phyloP scores from a whole-genome alignment of 2,329 filamentous ascomycete species.

The Sarocladiaceae sp. region DNA sequence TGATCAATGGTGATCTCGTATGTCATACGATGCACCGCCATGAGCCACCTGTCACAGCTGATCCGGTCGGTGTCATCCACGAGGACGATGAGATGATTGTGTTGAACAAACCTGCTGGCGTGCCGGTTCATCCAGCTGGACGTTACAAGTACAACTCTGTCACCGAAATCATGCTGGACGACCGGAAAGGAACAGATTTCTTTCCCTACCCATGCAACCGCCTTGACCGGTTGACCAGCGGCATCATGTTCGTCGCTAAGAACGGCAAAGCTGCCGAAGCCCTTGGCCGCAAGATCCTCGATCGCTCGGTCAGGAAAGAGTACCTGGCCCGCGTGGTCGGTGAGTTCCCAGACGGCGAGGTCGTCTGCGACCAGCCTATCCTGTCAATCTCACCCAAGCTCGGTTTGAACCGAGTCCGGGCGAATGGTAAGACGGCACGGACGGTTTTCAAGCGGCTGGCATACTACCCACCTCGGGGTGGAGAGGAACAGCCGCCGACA shows the following conservation, averaged over 20 bases:
- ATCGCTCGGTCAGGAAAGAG: constrained; percentile 85
- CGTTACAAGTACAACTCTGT: constrained; percentile 95
- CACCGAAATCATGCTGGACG: constrained; percentile 85
- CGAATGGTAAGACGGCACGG: constrained; percentile 82
- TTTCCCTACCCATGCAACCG: constrained; percentile 74
- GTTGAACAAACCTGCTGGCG: constrained; percentile 92
- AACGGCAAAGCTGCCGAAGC: constrained; percentile 72
- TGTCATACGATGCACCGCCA: constrained; percentile 94
- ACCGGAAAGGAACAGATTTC: constrained; percentile 51
- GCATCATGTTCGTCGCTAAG: constrained; percentile 98
- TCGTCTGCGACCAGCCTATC: constrained; percentile 91
- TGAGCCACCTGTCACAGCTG: constrained; percentile 84
- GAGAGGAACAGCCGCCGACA: constrained; percentile 17
- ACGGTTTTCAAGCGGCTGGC: constrained; percentile 90
- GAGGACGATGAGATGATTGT: constrained; percentile 93
- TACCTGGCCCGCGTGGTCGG: constrained; percentile 91
- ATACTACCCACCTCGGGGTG: constrained; percentile 68
- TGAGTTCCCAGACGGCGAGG: constrained; percentile 84
- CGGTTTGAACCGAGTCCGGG: constrained; percentile 88
- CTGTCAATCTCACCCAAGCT: constrained; percentile 92
- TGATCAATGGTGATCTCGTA: constrained; percentile 87
- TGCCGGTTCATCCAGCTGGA: constrained; percentile 92
- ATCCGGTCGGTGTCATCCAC: constrained; percentile 77
- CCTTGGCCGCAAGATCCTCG: constrained; percentile 71
- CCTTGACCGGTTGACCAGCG: constrained; percentile 89